Evolutionary conservation across 2,329 filamentous ascomycete species (phyloP).

Genomic region (Geosmithia putterillii): DNA sequence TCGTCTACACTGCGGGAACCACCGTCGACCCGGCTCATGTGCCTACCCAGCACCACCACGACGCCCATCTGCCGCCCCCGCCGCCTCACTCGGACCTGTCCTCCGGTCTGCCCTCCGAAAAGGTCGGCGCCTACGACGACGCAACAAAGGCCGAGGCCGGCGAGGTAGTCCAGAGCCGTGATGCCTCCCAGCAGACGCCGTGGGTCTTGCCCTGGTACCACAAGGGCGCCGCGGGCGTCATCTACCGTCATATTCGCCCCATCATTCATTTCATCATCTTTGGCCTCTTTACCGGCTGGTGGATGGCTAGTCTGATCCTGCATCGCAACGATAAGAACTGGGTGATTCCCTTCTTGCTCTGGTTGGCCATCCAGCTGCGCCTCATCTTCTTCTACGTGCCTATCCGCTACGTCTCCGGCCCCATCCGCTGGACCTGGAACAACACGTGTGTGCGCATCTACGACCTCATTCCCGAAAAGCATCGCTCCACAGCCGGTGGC

Average conservation of each 20-base stretch:
- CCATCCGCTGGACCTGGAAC: slow-evolving; percentile 56
- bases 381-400: slow-evolving; percentile 64
- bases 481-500: slow-evolving; percentile 52
- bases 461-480: slow-evolving; percentile 51
- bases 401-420: slow-evolving; percentile 50
- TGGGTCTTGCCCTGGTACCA: slow-evolving; percentile 3
- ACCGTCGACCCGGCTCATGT: slow-evolving; percentile 21
- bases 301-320: slow-evolving; percentile 62
- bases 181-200: slow-evolving; percentile 5
- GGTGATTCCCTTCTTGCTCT: slow-evolving; percentile 75
- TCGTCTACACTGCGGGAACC: slow-evolving; percentile 32
- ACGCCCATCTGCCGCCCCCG: slow-evolving; percentile 16
- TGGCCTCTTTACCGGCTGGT: slow-evolving; percentile 47
- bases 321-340: slow-evolving; percentile 65
- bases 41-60: slow-evolving; percentile 18
- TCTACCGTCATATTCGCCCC: slow-evolving; percentile 33
- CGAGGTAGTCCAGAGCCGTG: slow-evolving; percentile 13
- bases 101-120: too few relatives aligned
- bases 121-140: slow-evolving; percentile 20
- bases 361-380: slow-evolving; percentile 61
- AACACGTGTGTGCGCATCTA: slow-evolving; percentile 48
- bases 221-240: slow-evolving; percentile 11
- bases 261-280: slow-evolving; percentile 33
- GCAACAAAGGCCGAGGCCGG: slow-evolving; percentile 22
- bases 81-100: slow-evolving; percentile 3